These are phyloP conservation scores for Aspergillus taichungensis DNA, from an alignment of 495 filamentous ascomycete genomes.

Conservation along the genomic window DNA sequence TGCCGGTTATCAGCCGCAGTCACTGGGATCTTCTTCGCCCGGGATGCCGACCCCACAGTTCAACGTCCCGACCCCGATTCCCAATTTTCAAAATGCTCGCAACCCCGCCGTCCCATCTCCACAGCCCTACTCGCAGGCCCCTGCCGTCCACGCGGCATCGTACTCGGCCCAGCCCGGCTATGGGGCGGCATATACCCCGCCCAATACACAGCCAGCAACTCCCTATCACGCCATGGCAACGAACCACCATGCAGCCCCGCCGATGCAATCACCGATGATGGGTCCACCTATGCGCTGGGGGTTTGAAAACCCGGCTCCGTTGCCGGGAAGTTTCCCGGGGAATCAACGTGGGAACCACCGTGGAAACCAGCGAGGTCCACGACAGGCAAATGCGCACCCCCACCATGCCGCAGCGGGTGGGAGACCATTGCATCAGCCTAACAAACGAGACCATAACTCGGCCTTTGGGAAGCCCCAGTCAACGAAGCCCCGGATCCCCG, in stretches of 20 bases:
- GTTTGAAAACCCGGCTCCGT: constrained; percentile 33
- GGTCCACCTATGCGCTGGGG: constrained; percentile 51
- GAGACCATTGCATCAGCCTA: constrained; percentile 23
- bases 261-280: constrained; percentile 43
- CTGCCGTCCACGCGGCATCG: constrained; percentile 13
- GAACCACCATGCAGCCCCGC: constrained; percentile 15
- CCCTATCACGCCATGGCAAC: constrained; percentile 17
- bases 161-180: constrained; percentile 26
- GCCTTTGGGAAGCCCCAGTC: constrained; percentile 35
- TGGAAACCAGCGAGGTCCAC: constrained; percentile 26
- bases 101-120: constrained; percentile 17
- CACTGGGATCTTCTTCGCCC: constrained; percentile 15
- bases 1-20: constrained; percentile 21
- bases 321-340: constrained; percentile 12
- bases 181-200: constrained; percentile 16
- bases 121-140: constrained; percentile 20
- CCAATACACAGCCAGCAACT: constrained; percentile 17
- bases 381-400: constrained; percentile 38
- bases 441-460: constrained; percentile 34
- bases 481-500: constrained; percentile 31
- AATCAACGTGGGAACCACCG: constrained; percentile 15
- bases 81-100: constrained; percentile 18
- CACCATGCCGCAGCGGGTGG: constrained; percentile 29
- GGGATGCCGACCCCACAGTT: constrained; percentile 22
- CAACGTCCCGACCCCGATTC: constrained; percentile 13